Base-by-base conservation (phyloP, 2,329 filamentous ascomycete species). In the Fusarium marasasianum region DNA sequence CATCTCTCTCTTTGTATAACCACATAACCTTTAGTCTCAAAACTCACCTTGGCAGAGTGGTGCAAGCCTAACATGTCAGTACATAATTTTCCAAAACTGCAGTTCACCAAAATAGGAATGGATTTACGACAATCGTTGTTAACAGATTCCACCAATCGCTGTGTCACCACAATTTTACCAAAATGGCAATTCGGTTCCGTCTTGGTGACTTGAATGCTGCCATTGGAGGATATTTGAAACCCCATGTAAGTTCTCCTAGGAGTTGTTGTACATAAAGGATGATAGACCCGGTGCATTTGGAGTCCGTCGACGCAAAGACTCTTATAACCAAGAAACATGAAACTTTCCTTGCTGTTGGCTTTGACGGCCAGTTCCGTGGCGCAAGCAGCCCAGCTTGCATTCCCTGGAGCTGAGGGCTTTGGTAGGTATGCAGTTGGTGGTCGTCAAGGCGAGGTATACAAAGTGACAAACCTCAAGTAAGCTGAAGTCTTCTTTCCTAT, bases 341-440 rank as follows among this genome's bases (percentile, higher is more conserved):
- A 45, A 6, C 11, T 57, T 1, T 40, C 43, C 10, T 54, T 53
- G 3, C 18, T 72, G 11, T 10, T 72, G 5, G 45, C 57, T 43
- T 29, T 72, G 10, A 48, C 29, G 2, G 63, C 57, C 40, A 37
- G 40, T 35, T 51, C 68, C 8, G 51, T 48, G 11, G 63, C 20
- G 2, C 53, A 68, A n/a, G 69, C 69, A 17, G 62, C 69, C 33
- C 63, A 72, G 6, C 75, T 83, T 13, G 81, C 82, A 1, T 83
- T 83, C 29, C 81, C 81, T 6, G 82, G 80, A 8, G 82, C 82
- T n/a, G 81, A 83, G 53, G 82, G 82, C 1, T 82, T 70, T 13
- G 60, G 69, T 1, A 43, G 45, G 63, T 77, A 61, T 76, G 81
- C 41, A 78, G 71, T 73, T 41, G 82, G 82, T 47, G 82, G 82